These are phyloP conservation scores for Arachis hypogaea DNA, from an alignment of 306 rosid genomes.

Conservation along the genomic window DNA sequence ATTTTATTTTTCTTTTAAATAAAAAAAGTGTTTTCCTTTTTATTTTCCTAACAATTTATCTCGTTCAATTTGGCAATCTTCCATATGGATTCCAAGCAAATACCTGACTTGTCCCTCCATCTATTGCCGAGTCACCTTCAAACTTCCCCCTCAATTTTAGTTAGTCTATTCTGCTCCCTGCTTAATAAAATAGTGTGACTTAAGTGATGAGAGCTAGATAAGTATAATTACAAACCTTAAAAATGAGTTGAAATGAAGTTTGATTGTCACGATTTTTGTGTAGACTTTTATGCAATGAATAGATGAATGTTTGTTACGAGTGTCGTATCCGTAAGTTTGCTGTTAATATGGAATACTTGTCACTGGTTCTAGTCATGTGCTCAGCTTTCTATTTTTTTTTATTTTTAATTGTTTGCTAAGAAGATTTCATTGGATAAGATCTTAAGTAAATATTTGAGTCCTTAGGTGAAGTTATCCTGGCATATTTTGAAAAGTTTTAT, in stretches of 20 bases:
- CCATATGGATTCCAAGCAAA: constrained; percentile 94
- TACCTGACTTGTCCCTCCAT: constrained; percentile 96
- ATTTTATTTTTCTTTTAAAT: neutral
- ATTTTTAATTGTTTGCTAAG: neutral
- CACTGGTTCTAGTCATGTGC: constrained; percentile 20
- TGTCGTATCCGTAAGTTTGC: constrained; percentile 9
- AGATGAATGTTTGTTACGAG: constrained; percentile 6
- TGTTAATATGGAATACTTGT: constrained; percentile 27
- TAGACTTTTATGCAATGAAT: constrained; percentile 18
- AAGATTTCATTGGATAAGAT: constrained; percentile 8
- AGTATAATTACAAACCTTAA: constrained; percentile 13
- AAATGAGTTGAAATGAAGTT: neutral
- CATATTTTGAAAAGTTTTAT: constrained; percentile 16
- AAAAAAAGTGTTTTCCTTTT: too few relatives aligned
- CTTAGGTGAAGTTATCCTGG: constrained; percentile 26
- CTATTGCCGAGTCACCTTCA: constrained; percentile 66
- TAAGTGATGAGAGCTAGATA: neutral
- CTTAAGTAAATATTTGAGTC: constrained; percentile 1
- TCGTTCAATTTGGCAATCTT: constrained; percentile 88
- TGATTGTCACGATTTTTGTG: constrained; percentile 10
- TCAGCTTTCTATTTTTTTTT: neutral
- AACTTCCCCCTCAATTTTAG: constrained; percentile 49
- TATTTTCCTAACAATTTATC: constrained; percentile 25
- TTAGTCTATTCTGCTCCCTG: constrained; percentile 13
- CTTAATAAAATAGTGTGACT: constrained; percentile 21